Evolutionary conservation across 305 asterid genomes (phyloP).

Genomic region (Solanum hybrid): DNA sequence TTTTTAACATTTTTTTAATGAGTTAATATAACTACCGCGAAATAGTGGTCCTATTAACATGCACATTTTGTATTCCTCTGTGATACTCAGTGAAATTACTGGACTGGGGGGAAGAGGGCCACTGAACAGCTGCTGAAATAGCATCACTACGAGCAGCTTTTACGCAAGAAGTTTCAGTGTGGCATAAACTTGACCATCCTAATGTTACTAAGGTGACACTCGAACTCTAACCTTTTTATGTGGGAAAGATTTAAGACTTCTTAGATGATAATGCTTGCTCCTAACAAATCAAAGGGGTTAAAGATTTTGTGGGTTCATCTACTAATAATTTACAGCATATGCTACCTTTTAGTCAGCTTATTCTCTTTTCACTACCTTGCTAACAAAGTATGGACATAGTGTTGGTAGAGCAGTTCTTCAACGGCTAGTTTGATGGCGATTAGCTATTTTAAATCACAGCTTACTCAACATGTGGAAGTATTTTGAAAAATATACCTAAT

Average conservation of each 20-base stretch:
- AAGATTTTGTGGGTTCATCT: not conserved
- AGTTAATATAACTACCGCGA: not conserved
- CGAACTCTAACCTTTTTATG: not conserved
- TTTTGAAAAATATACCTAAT: not conserved
- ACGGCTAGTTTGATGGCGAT: not conserved
- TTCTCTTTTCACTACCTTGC: not conserved
- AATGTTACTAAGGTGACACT: conserved; percentile 59
- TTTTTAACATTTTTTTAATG: not conserved
- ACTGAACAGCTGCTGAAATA: conserved; percentile 49
- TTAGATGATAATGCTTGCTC: not conserved
- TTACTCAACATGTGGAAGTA: not conserved
- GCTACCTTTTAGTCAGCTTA: not conserved
- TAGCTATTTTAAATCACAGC: not conserved
- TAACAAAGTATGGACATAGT: not conserved
- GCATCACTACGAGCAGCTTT: conserved; percentile 49
- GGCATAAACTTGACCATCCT: conserved; percentile 78
- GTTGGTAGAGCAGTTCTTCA: not conserved
- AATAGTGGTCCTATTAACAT: not conserved
- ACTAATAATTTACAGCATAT: not conserved
- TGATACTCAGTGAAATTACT: conserved; percentile 49
- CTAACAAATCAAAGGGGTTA: not conserved
- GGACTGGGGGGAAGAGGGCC: conserved; percentile 79
- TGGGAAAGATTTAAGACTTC: not conserved
- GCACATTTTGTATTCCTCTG: not conserved
- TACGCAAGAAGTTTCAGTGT: conserved; percentile 60